Percentiles rank a stretch among this genome's conserved stretches.
phyloP scores from a whole-genome alignment of 495 filamentous ascomycete species.

The Wilcoxina mikolae region DNA sequence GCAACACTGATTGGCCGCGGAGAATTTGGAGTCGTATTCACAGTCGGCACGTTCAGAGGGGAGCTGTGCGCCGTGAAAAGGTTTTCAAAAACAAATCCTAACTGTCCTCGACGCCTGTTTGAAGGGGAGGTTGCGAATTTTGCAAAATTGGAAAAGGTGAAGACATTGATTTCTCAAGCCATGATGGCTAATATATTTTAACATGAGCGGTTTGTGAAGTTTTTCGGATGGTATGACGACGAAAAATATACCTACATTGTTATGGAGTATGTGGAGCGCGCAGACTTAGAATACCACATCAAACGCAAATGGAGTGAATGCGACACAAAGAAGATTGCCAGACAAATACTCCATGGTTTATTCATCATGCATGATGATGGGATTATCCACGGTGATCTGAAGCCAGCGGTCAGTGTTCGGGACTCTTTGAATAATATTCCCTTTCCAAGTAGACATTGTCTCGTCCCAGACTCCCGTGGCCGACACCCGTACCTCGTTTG shows the following conservation, averaged over 20 bases:
- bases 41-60: not conserved
- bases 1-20: not conserved
- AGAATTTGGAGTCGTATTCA: not conserved
- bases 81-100: not conserved
- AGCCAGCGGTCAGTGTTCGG: conserved; percentile 7
- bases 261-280: conserved; percentile 9
- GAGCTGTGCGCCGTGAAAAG: conserved; percentile 1
- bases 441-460: not conserved
- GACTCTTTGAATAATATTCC: too few species aligned
- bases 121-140: not conserved
- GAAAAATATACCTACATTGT: conserved; percentile 8
- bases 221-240: conserved; percentile 8
- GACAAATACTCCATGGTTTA: not conserved
- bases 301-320: conserved; percentile 1
- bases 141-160: not conserved
- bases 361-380: not conserved
- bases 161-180: not conserved
- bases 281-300: conserved; percentile 4
- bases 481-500: too few species aligned
- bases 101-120: not conserved
- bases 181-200: not conserved
- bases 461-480: too few species aligned
- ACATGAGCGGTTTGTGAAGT: conserved; percentile 7
- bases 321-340: not conserved
- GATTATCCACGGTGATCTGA: conserved; percentile 5